Conservation (phyloP, 768 basidiomycete genomes). For the Chalciporus pseudorubinellus region DNA sequence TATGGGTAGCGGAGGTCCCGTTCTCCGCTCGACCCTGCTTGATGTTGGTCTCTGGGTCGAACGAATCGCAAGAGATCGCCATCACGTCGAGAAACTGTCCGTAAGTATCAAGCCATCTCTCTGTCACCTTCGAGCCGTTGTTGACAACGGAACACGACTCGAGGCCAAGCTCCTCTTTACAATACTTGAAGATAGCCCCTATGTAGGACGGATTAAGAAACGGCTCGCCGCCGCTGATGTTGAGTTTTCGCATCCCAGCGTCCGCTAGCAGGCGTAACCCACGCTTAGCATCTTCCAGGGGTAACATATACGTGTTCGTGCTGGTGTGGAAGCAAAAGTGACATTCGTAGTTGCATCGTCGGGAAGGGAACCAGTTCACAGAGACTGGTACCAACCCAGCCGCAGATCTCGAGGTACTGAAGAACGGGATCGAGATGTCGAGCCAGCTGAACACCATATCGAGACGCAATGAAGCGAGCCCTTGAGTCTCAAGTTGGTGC, state of each 20-base stretch:
- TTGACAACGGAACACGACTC: slow-evolving; percentile 36
- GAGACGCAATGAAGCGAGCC: not conserved
- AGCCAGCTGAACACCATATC: slow-evolving; percentile 14
- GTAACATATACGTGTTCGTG: slow-evolving; percentile 34
- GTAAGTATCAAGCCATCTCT: slow-evolving; percentile 40
- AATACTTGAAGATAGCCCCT: slow-evolving; percentile 37
- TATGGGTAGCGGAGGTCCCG: slow-evolving; percentile 30
- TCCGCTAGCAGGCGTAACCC: slow-evolving; percentile 32
- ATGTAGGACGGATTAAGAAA: slow-evolving; percentile 39
- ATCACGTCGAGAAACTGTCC: slow-evolving; percentile 41
- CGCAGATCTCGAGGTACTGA: not conserved
- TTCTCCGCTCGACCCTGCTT: slow-evolving; percentile 35
- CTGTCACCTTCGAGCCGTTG: slow-evolving; percentile 42
- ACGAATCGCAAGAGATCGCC: slow-evolving; percentile 43
- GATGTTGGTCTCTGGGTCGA: slow-evolving; percentile 36
- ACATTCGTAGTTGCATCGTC: slow-evolving; percentile 36
- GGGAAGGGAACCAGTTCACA: slow-evolving; percentile 28
- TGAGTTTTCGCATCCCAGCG: slow-evolving; percentile 37
- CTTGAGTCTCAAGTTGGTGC: not conserved
- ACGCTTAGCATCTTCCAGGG: slow-evolving; percentile 35
- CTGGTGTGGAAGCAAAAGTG: slow-evolving; percentile 43
- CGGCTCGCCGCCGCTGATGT: slow-evolving; percentile 38
- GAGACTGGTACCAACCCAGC: slow-evolving; percentile 19
- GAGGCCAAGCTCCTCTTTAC: slow-evolving; percentile 36
- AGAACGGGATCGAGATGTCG: slow-evolving; percentile 17